Evolutionary conservation across 225 moss, liverwort and hornwort genomes (phyloP), one percentile per base, ranked within the genome.

Genomic region (Pseudisothecium myosuroides): DNA sequence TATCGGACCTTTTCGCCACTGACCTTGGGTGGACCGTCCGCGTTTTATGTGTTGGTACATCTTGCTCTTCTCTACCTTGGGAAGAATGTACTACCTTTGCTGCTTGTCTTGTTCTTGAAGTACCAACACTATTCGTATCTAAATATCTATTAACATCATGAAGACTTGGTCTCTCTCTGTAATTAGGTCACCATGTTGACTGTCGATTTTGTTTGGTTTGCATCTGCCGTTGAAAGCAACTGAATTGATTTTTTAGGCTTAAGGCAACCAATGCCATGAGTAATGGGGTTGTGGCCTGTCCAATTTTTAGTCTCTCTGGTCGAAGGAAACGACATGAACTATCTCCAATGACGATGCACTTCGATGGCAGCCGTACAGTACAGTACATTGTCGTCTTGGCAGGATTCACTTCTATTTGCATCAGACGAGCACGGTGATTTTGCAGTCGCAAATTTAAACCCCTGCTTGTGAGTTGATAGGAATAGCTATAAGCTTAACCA

Each of bases 21-120:
- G 28, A 73, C 17, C 29, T 74, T 47, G 47, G 74, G 18, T 29
- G 47, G 18, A 74, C 18, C 31, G 74, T 74, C 17, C 93, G 96
- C 54, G 93, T 96, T 88, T 97, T 96, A 73, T 98, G 96, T 88
- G 94, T 95, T 90, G 75, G 49, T 75, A 32, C 85, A n/a, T n/a
- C n/a, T n/a, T 45, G 45, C 93, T n/a, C n/a, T n/a, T n/a, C n/a
- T n/a, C n/a, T n/a, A n/a, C n/a, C n/a, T 96, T 56, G 96, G 98
- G 85, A 98, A 96, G 90, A 95, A 96, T 93, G 93, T 95, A 85
- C 29, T 68, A 28, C 63, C 36, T 66, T 89, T 59, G 50, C 67
- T 78, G 29, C 43, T n/a, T 47, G 59, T 74, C 59, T 60, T 41
- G 37, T 50, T 66, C 66, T 65, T 62, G n/a, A n/a, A n/a, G n/a